Percentiles rank a stretch among this genome's conserved stretches.
Evolutionary conservation across 176 grass and related monocot species (phyloP).

Genomic region (Bromus sterilis): DNA sequence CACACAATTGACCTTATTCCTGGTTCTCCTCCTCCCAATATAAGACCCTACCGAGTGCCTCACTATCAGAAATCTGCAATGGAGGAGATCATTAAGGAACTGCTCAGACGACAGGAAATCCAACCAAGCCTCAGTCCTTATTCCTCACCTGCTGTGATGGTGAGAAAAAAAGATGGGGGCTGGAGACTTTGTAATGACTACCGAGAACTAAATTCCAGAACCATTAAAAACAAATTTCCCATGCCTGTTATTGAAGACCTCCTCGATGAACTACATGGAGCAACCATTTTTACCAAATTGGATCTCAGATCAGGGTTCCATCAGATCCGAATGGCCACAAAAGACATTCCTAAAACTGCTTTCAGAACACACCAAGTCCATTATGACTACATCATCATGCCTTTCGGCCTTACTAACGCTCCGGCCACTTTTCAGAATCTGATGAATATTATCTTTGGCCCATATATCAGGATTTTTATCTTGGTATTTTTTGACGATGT

Average conservation of each 20-base stretch:
- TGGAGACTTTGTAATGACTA: neutral
- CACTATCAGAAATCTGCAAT: neutral
- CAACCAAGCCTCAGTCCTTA: neutral
- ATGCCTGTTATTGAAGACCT: neutral
- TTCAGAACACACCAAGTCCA: neutral
- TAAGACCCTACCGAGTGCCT: neutral
- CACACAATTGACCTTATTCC: neutral
- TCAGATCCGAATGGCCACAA: neutral
- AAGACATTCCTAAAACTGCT: neutral
- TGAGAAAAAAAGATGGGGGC: neutral
- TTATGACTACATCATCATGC: neutral
- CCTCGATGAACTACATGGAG: neutral
- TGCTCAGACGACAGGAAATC: neutral
- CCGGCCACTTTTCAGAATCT: neutral
- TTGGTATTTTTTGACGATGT: neutral
- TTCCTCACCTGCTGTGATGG: neutral
- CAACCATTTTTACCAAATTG: neutral
- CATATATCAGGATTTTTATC: neutral
- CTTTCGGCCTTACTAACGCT: neutral
- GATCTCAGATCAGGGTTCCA: neutral
- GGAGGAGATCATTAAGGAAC: neutral
- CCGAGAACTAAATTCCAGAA: neutral
- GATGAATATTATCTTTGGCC: neutral
- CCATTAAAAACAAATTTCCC: neutral
- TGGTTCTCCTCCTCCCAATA: neutral